These are phyloP conservation scores for Rutstroemia sp. DNA, from an alignment of 2,329 filamentous ascomycete genomes.

Conservation along the genomic window DNA sequence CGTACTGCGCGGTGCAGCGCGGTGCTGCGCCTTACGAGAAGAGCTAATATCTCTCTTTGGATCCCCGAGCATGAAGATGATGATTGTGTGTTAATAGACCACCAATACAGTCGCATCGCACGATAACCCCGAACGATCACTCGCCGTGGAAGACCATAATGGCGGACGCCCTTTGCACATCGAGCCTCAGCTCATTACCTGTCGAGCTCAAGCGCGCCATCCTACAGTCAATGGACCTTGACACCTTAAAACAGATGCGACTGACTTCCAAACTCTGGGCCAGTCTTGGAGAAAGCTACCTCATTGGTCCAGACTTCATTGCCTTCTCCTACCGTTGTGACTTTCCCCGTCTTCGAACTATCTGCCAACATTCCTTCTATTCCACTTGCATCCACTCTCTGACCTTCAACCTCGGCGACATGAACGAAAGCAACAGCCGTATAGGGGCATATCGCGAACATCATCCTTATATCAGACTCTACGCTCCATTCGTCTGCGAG, in stretches of 20 bases:
- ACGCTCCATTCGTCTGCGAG: constrained; percentile 21
- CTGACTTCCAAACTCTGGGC: constrained; percentile 4
- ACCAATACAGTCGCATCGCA: background rate
- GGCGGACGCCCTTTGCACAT: background rate
- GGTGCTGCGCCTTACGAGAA: no score
- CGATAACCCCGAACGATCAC: no score
- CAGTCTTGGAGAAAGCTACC: constrained; percentile 6
- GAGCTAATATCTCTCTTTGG: no score
- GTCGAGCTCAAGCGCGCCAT: background rate
- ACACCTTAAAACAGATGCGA: background rate
- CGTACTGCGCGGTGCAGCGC: no score
- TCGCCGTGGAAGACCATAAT: background rate
- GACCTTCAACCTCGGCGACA: constrained; percentile 22
- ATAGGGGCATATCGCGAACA: background rate
- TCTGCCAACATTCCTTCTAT: constrained; percentile 20
- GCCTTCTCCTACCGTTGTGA: constrained; percentile 16
- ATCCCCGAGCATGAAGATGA: no score
- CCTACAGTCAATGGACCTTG: background rate
- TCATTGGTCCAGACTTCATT: constrained; percentile 13
- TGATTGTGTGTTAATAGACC: background rate
- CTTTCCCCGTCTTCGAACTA: constrained; percentile 13
- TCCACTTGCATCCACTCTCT: constrained; percentile 15
- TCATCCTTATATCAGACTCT: background rate
- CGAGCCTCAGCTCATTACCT: background rate
- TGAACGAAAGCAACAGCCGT: constrained; percentile 27